A percentile compares a stretch with the other conserved stretches of the same genome.
These are phyloP conservation scores for Phytophthora fragariaefolia DNA, from an alignment of 352 stramenopile species.

Conservation along the genomic window DNA sequence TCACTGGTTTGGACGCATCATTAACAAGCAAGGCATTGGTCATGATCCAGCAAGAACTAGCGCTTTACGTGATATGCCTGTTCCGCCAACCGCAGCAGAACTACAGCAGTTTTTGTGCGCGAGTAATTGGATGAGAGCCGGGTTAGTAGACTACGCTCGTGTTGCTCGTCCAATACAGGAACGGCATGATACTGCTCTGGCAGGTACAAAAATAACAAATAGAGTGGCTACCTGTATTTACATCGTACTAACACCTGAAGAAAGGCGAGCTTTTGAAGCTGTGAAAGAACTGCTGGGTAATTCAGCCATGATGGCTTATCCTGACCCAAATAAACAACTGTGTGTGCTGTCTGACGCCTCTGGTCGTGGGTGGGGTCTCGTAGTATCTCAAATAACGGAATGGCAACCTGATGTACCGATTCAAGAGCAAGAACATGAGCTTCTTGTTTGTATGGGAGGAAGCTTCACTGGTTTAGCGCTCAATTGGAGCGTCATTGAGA, in stretches of 20 bases:
- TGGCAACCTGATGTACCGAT: background rate
- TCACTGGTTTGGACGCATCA: too few species aligned
- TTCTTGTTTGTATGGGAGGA: slow-evolving; percentile 15
- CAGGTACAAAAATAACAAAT: too few species aligned
- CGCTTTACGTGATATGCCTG: too few species aligned
- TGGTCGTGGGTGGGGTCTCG: slow-evolving; percentile 20
- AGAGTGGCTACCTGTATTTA: too few species aligned
- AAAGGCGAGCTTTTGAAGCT: background rate
- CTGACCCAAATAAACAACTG: background rate
- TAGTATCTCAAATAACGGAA: slow-evolving; percentile 3
- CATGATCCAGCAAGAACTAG: too few species aligned
- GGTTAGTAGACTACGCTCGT: too few species aligned
- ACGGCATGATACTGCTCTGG: too few species aligned
- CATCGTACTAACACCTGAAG: background rate
- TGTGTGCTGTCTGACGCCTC: background rate
- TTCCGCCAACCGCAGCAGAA: too few species aligned
- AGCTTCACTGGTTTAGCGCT: slow-evolving; percentile 6
- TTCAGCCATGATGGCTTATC: background rate
- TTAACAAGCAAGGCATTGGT: too few species aligned
- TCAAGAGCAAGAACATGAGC: background rate
- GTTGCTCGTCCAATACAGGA: too few species aligned
- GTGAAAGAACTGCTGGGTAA: background rate
- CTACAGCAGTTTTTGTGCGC: too few species aligned
- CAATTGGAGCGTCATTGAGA: slow-evolving; percentile 28
- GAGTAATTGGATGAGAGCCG: too few species aligned